These are phyloP conservation scores for Voacanga thouarsii DNA, from an alignment of 257 asterid genomes.

Conservation along the genomic window DNA sequence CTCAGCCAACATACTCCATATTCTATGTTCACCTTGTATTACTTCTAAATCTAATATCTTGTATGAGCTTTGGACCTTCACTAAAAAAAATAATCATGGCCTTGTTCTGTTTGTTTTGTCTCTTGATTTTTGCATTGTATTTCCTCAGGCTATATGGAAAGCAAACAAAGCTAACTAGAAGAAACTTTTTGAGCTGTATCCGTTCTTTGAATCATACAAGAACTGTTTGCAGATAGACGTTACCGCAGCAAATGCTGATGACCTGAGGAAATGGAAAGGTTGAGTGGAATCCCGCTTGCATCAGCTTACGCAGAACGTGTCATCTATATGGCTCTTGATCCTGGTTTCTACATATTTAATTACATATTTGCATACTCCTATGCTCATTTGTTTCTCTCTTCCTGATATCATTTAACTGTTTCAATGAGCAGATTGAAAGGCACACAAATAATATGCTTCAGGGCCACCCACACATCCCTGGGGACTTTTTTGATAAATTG, in stretches of 20 bases:
- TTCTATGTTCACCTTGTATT: neutral
- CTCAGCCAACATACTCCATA: neutral
- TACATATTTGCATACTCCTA: neutral
- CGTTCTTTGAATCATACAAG: slow-evolving; percentile 41
- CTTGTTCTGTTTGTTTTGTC: neutral
- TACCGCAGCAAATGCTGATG: slow-evolving; percentile 32
- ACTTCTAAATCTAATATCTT: neutral
- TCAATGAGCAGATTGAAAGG: slow-evolving; percentile 30
- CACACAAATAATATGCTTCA: slow-evolving; percentile 36
- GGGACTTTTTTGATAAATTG: slow-evolving; percentile 32
- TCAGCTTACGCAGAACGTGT: slow-evolving; percentile 34
- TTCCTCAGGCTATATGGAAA: slow-evolving; percentile 35
- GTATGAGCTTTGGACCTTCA: neutral
- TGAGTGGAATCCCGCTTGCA: slow-evolving; percentile 42
- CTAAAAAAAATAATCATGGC: neutral
- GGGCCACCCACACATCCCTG: slow-evolving; percentile 44
- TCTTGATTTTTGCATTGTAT: slow-evolving; percentile 4
- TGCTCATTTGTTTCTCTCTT: neutral
- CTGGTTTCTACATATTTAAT: neutral
- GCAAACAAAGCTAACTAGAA: slow-evolving; percentile 30
- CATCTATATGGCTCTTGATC: neutral
- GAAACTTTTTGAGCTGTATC: slow-evolving; percentile 29
- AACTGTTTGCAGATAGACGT: slow-evolving; percentile 44
- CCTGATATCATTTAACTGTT: slow-evolving; percentile 4
- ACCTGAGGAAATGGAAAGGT: slow-evolving; percentile 40